Conservation (phyloP, 164 flowering plant genomes). For the Magnolia officinalis region DNA sequence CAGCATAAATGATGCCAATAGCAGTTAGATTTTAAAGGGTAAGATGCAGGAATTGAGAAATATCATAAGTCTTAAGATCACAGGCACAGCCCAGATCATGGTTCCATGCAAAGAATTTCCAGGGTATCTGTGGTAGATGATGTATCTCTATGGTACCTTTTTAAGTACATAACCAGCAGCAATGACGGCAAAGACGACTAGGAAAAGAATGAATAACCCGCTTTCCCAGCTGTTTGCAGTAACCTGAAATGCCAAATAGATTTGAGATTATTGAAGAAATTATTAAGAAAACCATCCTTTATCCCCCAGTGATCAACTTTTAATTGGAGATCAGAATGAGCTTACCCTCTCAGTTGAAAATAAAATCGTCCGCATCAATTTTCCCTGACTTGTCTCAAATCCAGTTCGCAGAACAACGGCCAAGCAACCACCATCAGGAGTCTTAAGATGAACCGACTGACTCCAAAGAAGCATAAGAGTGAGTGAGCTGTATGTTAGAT, state of each 20-base stretch:
- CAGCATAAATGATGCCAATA: not conserved
- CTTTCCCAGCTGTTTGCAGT: slow-evolving; percentile 99
- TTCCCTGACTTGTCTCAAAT: slow-evolving; percentile 98
- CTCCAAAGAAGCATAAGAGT: slow-evolving; percentile 1
- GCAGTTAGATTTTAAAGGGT: not conserved
- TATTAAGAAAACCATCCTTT: not conserved
- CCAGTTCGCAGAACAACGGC: slow-evolving; percentile 96
- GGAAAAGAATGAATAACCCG: slow-evolving; percentile 85
- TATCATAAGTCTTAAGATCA: not conserved
- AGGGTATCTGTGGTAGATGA: not conserved
- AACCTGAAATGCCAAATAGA: slow-evolving; percentile 46
- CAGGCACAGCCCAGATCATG: not conserved
- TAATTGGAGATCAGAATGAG: slow-evolving; percentile 5
- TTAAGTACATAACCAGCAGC: slow-evolving; percentile 98
- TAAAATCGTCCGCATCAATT: slow-evolving; percentile 91
- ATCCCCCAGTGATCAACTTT: slow-evolving; percentile 2
- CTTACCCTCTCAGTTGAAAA: slow-evolving; percentile 97
- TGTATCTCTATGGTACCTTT: slow-evolving; percentile 47
- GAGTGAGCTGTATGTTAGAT: not conserved
- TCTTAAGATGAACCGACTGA: slow-evolving; percentile 43
- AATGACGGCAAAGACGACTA: slow-evolving; percentile 90
- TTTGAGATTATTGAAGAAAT: not conserved
- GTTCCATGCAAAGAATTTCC: not conserved
- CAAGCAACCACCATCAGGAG: slow-evolving; percentile 97
- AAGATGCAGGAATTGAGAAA: not conserved